Conservation (phyloP, 805 yeast genomes). For the Yamadazyma insecticola region DNA sequence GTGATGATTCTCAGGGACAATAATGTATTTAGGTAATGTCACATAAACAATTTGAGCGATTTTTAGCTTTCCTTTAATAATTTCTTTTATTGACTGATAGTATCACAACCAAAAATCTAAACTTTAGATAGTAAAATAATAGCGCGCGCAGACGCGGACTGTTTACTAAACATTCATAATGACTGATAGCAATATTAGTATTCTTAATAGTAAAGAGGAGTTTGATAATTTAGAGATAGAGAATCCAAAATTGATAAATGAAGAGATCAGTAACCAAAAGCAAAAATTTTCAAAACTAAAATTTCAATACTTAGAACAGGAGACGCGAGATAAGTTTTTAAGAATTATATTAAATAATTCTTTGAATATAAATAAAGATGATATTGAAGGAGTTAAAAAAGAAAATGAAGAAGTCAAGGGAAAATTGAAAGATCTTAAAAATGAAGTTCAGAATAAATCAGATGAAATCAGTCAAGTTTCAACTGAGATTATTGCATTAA, state of each 20-base stretch:
- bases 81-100: too few relatives aligned
- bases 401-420: conserved; percentile 18
- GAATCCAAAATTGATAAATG: conserved; percentile 28
- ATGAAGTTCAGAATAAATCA: conserved; percentile 21
- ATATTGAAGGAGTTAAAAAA: conserved; percentile 16
- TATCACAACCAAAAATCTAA: too few relatives aligned
- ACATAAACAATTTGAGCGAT: too few relatives aligned
- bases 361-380: conserved; percentile 14
- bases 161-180: too few relatives aligned
- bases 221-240: conserved; percentile 12
- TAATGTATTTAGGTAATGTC: too few relatives aligned
- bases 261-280: conserved; percentile 32
- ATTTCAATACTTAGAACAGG: conserved; percentile 66
- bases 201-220: conserved; percentile 12
- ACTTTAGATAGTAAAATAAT: too few relatives aligned
- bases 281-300: conserved; percentile 51
- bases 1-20: too few relatives aligned
- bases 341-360: conserved; percentile 33
- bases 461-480: conserved; percentile 24
- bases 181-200: too few relatives aligned
- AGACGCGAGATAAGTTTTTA: conserved; percentile 63
- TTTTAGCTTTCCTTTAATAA: too few relatives aligned
- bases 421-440: conserved; percentile 21
- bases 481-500: conserved; percentile 20
- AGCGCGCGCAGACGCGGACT: too few relatives aligned